These are phyloP conservation scores for Cephalotrichum gorgonifer DNA, from an alignment of 2,329 filamentous ascomycete genomes.

Conservation along the genomic window DNA sequence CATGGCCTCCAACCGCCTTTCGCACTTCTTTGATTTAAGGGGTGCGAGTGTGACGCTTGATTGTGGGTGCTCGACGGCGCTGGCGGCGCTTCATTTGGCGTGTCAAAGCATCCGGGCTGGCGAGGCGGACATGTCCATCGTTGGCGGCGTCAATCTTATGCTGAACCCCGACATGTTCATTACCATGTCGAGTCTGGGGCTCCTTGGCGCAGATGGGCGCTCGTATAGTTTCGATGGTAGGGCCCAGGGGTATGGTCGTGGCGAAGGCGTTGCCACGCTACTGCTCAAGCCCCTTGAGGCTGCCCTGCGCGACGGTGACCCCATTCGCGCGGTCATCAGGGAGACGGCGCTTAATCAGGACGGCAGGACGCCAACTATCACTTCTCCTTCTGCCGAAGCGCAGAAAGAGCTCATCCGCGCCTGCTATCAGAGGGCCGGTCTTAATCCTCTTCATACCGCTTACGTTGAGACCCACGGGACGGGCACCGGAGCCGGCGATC, in stretches of 20 bases:
- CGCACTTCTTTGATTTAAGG: constrained; percentile 22
- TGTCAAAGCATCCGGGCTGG: constrained; percentile 18
- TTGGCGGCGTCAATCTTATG: background rate
- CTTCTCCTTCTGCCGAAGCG: constrained; percentile 20
- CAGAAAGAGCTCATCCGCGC: constrained; percentile 21
- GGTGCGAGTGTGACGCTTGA: constrained; percentile 24
- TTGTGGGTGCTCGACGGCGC: constrained; percentile 22
- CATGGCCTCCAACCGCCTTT: constrained; percentile 27
- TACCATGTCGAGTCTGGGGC: background rate
- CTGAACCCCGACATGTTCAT: background rate
- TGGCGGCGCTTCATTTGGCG: constrained; percentile 21
- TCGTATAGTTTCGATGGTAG: constrained; percentile 20
- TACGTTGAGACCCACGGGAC: constrained; percentile 20
- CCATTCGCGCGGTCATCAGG: constrained; percentile 23
- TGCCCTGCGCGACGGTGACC: constrained; percentile 30
- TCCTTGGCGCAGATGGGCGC: constrained; percentile 13
- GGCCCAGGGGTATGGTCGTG: constrained; percentile 31
- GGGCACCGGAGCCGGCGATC: constrained; percentile 17
- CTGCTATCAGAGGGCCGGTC: constrained; percentile 16
- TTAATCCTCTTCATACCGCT: background rate
- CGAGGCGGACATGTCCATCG: constrained; percentile 13
- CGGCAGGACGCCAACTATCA: constrained; percentile 27
- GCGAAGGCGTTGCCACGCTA: constrained; percentile 24
- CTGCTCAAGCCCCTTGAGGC: constrained; percentile 30
- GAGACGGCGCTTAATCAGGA: constrained; percentile 24